Evolutionary conservation across 495 filamentous ascomycete genomes (phyloP).

Genomic region (Aspergillus olivimuriae): DNA sequence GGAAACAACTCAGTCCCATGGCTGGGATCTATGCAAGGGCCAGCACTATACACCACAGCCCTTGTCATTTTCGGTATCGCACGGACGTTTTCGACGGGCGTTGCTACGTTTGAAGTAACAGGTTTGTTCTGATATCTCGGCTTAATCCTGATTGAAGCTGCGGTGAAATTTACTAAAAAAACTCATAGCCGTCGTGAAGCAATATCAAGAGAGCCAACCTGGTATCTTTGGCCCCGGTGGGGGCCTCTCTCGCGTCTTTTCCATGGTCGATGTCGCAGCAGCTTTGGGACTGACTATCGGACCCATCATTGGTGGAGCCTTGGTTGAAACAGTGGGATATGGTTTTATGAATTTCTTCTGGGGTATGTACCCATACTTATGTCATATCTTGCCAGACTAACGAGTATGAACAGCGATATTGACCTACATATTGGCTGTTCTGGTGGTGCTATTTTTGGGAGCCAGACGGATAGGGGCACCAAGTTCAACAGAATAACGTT

Average conservation of each 20-base stretch:
- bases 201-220: not conserved
- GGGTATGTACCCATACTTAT: too few relatives aligned
- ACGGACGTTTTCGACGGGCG: conserved; percentile 6
- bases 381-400: too few relatives aligned
- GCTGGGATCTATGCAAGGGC: not conserved
- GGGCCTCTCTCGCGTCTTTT: conserved; percentile 17
- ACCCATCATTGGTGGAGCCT: not conserved
- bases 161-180: not conserved
- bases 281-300: not conserved
- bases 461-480: too few relatives aligned
- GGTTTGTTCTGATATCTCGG: not conserved
- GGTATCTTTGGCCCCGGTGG: conserved; percentile 13
- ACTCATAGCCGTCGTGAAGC: conserved; percentile 5
- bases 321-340: not conserved
- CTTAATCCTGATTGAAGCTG: not conserved
- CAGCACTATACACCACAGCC: not conserved
- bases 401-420: too few relatives aligned
- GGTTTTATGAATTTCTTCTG: too few relatives aligned
- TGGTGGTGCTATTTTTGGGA: too few relatives aligned
- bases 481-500: too few relatives aligned
- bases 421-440: too few relatives aligned
- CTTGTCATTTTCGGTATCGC: conserved; percentile 4
- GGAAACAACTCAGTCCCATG: not conserved
- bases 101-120: conserved; percentile 5
- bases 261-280: conserved; percentile 17